Base-by-base conservation (phyloP, 768 basidiomycete species). In the Mycena sanguinolenta region DNA sequence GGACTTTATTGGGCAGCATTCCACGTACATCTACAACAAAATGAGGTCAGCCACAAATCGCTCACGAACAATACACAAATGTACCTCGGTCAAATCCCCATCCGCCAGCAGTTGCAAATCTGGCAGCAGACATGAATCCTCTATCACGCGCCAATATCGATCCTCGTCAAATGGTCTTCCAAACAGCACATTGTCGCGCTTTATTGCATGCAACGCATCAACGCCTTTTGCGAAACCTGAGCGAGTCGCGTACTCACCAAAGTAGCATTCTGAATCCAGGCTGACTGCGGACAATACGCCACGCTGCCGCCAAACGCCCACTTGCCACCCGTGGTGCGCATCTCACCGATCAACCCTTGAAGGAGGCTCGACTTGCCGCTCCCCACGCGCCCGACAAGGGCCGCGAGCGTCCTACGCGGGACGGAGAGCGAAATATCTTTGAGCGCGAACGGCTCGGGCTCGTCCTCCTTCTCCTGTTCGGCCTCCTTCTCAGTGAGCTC, bases 241-340 rank as follows among this genome's bases (percentile, higher is more conserved):
- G 49, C 23, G 44, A 21, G 13, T 50, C 4, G 25, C 12, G n/a
- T 13, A 25, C 9, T 25, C 14, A 25, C 25, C 14, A 91, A 73
- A 1, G 88, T 83, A 0, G 88, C 86, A 75, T 92, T 92, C 78
- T 92, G 91, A 54, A 94, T 93, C 92, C 92, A 94, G 2, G 92
- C 90, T 1, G 85, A 86, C 77, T 94, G 92, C 25, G 91, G 86
- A 75, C 90, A 91, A 76, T 93, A 94, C 12, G 87, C 91, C 19
- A 93, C 84, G 8, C 82, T 79, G 0, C 92, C 92, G 13, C 92
- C 89, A 73, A 93, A 89, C 0, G 82, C 84, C 42, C 94, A 87
- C 10, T 81, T 85, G 3, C 95, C 95, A 16, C 81, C 4, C 66
- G 82, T 84, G 21, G 6, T 10, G 9, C 87, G 84, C 92, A 94